Percentiles rank a stretch among this genome's conserved stretches.
phyloP scores from a whole-genome alignment of 805 yeast genomes.

The Candida ascalaphidarum region DNA sequence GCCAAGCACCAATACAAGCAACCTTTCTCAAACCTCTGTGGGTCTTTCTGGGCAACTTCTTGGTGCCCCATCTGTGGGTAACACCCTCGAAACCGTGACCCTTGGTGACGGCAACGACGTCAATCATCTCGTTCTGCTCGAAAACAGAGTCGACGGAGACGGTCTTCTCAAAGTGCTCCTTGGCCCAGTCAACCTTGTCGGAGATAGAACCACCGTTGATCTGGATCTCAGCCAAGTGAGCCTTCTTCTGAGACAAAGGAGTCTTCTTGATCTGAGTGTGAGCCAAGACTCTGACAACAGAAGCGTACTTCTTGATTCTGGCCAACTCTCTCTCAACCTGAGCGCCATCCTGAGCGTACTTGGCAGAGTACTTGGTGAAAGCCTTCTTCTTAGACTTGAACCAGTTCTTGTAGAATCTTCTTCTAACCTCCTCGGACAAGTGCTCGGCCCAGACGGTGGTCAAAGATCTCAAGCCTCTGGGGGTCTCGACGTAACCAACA shows the following conservation, averaged over 20 bases:
- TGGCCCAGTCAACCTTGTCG: slow-evolving; percentile 98
- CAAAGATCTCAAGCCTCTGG: slow-evolving; percentile 99
- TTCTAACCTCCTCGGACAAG: slow-evolving; percentile 96
- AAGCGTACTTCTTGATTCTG: slow-evolving; percentile 96
- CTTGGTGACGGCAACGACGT: slow-evolving; percentile 98
- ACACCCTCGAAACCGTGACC: slow-evolving; percentile 99
- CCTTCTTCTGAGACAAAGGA: slow-evolving; percentile 98
- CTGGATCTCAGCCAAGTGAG: slow-evolving; percentile 99
- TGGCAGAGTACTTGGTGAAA: slow-evolving; percentile 99
- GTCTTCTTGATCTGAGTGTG: slow-evolving; percentile 99
- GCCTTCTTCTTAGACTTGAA: slow-evolving; percentile 99
- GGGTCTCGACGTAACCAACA: slow-evolving; percentile 99
- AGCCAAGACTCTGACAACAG: slow-evolving; percentile 97
- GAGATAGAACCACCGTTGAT: slow-evolving; percentile 98
- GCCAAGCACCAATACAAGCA: slow-evolving; percentile 99
- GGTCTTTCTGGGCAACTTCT: slow-evolving; percentile 99
- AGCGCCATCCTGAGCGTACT: slow-evolving; percentile 88
- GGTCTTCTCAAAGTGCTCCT: slow-evolving; percentile 98
- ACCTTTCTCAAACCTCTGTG: slow-evolving; percentile 99
- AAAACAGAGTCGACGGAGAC: slow-evolving; percentile 91
- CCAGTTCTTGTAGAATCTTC: slow-evolving; percentile 99
- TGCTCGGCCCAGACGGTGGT: slow-evolving; percentile 99
- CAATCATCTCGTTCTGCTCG: slow-evolving; percentile 98
- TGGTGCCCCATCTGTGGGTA: slow-evolving; percentile 99
- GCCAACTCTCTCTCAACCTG: slow-evolving; percentile 93